phyloP scores from a whole-genome alignment of 2,329 filamentous ascomycete genomes.

The Penicillium sp. region DNA sequence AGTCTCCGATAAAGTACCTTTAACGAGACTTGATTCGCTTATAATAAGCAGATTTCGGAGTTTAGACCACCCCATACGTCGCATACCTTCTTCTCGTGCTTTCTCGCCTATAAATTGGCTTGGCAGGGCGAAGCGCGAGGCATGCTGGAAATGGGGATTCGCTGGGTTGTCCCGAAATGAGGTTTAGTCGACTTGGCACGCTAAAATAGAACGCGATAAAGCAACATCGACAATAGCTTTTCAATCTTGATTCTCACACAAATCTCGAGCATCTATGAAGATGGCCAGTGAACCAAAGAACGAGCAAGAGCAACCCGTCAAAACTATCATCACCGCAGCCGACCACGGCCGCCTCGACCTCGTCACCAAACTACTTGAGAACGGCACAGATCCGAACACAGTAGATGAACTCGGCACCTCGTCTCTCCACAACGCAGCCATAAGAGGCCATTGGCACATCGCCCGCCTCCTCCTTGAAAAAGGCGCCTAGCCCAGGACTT shows the following conservation, averaged over 20 bases:
- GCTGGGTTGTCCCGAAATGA: not conserved
- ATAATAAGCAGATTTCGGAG: too few species aligned
- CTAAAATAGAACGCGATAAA: not conserved
- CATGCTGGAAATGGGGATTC: not conserved
- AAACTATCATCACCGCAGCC: conserved; percentile 8
- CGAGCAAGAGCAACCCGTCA: not conserved
- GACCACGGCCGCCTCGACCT: conserved; percentile 9
- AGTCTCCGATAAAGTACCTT: too few species aligned
- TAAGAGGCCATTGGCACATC: conserved; percentile 7
- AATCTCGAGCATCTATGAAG: too few species aligned
- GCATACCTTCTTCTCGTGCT: too few species aligned
- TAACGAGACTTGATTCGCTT: too few species aligned
- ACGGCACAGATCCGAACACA: conserved; percentile 11
- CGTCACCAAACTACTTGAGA: conserved; percentile 7
- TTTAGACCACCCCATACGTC: too few species aligned
- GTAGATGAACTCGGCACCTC: conserved; percentile 9
- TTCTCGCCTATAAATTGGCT: not conserved
- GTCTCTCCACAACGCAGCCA: conserved; percentile 13
- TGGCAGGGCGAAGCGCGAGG: not conserved
- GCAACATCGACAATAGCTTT: too few species aligned
- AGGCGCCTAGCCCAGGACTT: not conserved
- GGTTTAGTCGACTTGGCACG: not conserved
- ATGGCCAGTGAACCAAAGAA: not conserved
- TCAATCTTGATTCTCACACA: too few species aligned
- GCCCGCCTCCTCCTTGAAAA: conserved; percentile 10